Base-by-base conservation (phyloP, 2,329 filamentous ascomycete species). In the Hypoxylon sp. region DNA sequence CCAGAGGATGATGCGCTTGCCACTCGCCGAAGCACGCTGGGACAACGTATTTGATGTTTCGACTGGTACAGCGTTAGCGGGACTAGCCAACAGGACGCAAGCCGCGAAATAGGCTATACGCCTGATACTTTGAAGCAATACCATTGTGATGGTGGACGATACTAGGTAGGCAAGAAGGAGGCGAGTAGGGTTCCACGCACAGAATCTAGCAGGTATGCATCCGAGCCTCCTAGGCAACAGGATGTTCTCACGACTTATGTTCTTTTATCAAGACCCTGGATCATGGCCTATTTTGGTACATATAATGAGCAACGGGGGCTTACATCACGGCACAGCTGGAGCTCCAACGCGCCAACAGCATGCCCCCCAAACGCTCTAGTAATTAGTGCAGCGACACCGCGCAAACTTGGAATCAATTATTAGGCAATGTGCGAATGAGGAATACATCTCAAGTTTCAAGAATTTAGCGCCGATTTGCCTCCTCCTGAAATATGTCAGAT, bases 1-100 rank as follows among this genome's bases (percentile, higher is more conserved):
- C 72, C 72, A 74, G 33, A 73, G 68, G 11, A 71, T 57, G 13
- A 71, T 72, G 1, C 66, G 70, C 58, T 72, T 71, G 47, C 55
- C 64, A 4, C 52, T 35, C 3, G 17, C 52, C 8, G 63, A 48
- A 17, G n/a, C 46, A 10, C 66, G 66, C 46, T 58, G n/a, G 14
- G 62, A 50, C 22, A 68, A 8, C 35, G n/a, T 5, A 19, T 58
- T 22, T 10, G 57, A 13, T 39, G 52, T 39, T 24, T 65, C 61
- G 17, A 67, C 56, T 11, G 69, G 69, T 37, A 61, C 39, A 13
- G 67, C 63, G 5, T 48, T 58, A 14, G 50, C 33, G 2, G 60
- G 66, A 52, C 58, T 61, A 22, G 58, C 24, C 11, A 71, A 46
- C 19, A 67, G 35, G 14, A 63, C 8, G 54, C 57, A 65, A 35